Evolutionary conservation across 1,139 yeast genomes (phyloP).

Genomic region (Nakaseomyces delphensis): DNA sequence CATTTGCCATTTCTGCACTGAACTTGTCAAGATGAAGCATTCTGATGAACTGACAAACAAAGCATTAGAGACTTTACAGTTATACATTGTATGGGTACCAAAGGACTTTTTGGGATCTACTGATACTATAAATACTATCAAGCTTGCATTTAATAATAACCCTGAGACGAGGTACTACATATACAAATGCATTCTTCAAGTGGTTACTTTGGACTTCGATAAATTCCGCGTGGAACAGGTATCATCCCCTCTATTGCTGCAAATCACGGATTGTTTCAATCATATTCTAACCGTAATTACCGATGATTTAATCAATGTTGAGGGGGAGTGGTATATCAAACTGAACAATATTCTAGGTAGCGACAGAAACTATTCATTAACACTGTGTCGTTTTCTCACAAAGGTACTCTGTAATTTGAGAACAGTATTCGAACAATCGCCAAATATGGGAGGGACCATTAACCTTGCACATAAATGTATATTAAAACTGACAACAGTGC

Average conservation of each 20-base stretch:
- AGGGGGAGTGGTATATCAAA: neutral
- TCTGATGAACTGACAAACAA: conserved; percentile 71
- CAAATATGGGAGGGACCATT: neutral
- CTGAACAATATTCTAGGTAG: neutral
- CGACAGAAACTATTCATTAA: neutral
- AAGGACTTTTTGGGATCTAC: conserved; percentile 2
- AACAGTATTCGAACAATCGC: neutral
- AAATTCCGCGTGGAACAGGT: neutral
- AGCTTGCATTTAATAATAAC: neutral
- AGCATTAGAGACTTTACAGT: conserved; percentile 60
- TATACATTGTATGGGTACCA: neutral
- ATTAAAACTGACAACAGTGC: conserved; percentile 60
- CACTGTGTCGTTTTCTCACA: neutral
- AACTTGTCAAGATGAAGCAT: conserved; percentile 74
- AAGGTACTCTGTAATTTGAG: neutral
- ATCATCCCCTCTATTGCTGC: neutral
- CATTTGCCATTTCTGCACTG: conserved; percentile 82
- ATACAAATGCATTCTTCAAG: neutral
- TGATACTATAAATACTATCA: neutral
- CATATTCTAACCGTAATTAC: neutral
- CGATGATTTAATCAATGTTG: neutral
- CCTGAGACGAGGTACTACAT: neutral
- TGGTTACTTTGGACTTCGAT: neutral
- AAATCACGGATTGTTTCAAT: neutral
- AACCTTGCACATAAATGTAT: conserved; percentile 1